A percentile compares a stretch with the other conserved stretches of the same genome.
Conservation (phyloP, 2,329 filamentous ascomycete species). For the Ophiosphaerella korrae region DNA sequence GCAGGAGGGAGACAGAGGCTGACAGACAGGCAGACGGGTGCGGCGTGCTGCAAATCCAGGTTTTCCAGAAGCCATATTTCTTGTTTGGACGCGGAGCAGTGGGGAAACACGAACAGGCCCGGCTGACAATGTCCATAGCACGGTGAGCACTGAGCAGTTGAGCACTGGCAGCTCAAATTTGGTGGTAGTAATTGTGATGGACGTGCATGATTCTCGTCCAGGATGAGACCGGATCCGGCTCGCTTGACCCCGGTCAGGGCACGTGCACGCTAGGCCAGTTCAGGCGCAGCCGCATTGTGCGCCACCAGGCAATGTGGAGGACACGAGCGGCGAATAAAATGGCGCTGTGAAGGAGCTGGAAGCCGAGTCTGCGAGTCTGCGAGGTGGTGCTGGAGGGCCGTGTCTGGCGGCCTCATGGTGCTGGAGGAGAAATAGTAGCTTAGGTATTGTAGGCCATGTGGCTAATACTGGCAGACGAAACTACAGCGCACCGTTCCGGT, state of each 20-base stretch:
- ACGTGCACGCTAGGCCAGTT: slow-evolving; percentile 21
- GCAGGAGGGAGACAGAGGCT: too few species aligned
- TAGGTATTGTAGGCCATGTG: too few species aligned
- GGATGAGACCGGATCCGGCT: slow-evolving; percentile 1
- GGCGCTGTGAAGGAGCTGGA: neutral
- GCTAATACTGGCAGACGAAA: slow-evolving; percentile 20
- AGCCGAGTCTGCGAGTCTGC: neutral
- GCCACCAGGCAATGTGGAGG: neutral
- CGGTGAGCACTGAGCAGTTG: neutral
- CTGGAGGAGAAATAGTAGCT: too few species aligned
- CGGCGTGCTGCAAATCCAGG: neutral
- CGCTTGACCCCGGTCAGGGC: neutral
- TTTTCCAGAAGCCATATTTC: too few species aligned
- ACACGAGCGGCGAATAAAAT: too few species aligned
- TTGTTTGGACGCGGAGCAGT: too few species aligned
- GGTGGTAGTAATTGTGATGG: slow-evolving; percentile 24
- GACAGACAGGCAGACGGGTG: neutral
- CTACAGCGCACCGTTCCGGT: slow-evolving; percentile 39
- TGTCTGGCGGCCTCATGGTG: too few species aligned
- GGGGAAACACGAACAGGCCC: too few species aligned
- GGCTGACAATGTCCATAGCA: neutral
- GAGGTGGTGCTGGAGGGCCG: too few species aligned
- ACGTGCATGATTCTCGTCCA: slow-evolving; percentile 29
- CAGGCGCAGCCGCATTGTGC: neutral
- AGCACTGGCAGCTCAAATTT: too few species aligned